Conservation (phyloP, 2,329 filamentous ascomycete genomes). For the Phyllosticta citribraziliensis region DNA sequence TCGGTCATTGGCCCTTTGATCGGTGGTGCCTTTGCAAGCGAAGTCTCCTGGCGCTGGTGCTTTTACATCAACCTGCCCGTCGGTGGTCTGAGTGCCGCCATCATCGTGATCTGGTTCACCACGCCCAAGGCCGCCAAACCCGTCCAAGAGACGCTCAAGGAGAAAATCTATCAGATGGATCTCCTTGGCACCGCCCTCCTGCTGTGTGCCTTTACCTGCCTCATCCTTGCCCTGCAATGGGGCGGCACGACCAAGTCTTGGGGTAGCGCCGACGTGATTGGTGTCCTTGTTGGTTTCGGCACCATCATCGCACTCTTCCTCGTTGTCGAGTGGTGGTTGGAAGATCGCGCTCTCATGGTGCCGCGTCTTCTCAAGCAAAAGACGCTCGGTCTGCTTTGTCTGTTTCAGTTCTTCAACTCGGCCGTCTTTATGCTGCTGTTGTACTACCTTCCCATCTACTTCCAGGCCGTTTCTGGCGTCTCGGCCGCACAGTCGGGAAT, state of each 20-base stretch:
- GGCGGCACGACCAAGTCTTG: constrained; percentile 25
- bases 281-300: constrained; percentile 34
- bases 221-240: constrained; percentile 39
- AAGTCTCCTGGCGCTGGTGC: constrained; percentile 32
- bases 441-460: constrained; percentile 42
- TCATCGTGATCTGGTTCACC: constrained; percentile 32
- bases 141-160: constrained; percentile 18
- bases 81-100: constrained; percentile 28
- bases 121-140: constrained; percentile 20
- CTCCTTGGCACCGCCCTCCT: constrained; percentile 32
- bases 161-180: constrained; percentile 38
- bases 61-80: constrained; percentile 40
- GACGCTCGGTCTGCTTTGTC: constrained; percentile 23
- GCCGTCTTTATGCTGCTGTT: constrained; percentile 29
- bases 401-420: constrained; percentile 28
- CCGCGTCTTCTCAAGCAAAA: constrained; percentile 30
- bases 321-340: constrained; percentile 25
- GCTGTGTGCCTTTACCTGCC: constrained; percentile 30
- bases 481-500: constrained; percentile 30
- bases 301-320: constrained; percentile 28
- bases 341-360: constrained; percentile 33
- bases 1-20: constrained; percentile 32
- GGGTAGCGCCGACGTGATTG: constrained; percentile 33
- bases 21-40: constrained; percentile 34
- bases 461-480: constrained; percentile 32